Conservation (phyloP, 176 grass and related monocot genomes). For the Urochloa ruziziensis region DNA sequence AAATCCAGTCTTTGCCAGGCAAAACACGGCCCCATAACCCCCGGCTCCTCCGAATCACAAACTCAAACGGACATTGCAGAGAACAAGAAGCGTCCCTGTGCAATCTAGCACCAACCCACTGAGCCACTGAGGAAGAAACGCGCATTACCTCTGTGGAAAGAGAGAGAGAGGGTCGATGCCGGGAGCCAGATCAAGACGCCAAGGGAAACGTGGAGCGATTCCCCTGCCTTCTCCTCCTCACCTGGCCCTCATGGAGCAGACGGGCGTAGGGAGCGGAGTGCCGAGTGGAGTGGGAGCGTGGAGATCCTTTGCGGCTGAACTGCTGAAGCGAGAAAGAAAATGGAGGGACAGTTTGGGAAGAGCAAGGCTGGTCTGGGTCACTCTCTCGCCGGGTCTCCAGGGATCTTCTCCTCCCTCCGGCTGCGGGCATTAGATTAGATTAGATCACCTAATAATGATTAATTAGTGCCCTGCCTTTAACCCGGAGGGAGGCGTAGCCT, state of each 20-base stretch:
- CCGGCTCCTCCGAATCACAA: background rate
- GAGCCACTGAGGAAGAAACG: background rate
- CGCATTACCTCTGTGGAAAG: background rate
- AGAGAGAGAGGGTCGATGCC: background rate
- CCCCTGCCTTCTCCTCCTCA: background rate
- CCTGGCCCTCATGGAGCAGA: constrained; percentile 10
- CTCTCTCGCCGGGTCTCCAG: constrained; percentile 20
- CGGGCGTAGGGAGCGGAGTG: background rate
- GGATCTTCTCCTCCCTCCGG: constrained; percentile 40
- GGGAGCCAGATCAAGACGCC: constrained; percentile 11
- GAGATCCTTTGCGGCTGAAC: background rate
- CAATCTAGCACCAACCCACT: background rate
- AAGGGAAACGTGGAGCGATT: background rate
- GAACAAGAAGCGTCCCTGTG: background rate
- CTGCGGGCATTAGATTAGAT: background rate
- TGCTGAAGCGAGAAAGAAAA: background rate
- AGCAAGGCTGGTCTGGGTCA: background rate
- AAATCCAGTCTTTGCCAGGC: background rate
- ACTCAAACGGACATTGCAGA: background rate
- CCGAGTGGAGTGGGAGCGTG: background rate
- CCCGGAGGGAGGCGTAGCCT: background rate
- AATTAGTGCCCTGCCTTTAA: constrained; percentile 40
- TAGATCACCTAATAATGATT: constrained; percentile 3
- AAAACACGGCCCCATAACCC: too few relatives aligned
- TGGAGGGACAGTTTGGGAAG: constrained; percentile 18